Evolutionary conservation across 163 green algal genomes (phyloP), one percentile per base, ranked within the genome.

Genomic region (Chloromonas sp.): DNA sequence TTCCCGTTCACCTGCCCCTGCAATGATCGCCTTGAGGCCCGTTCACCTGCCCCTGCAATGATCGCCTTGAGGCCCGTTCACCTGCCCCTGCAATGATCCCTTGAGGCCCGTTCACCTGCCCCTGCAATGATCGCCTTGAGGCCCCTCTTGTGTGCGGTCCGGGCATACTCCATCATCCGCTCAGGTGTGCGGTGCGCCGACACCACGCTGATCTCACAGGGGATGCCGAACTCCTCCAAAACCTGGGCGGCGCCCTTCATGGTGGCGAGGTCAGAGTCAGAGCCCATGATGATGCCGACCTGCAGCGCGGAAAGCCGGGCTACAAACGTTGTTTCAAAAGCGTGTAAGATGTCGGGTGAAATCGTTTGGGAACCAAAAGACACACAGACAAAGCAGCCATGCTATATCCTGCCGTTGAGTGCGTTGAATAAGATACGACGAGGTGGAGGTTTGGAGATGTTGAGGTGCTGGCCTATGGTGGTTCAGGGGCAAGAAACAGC

Each of bases 251-350:
- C 96, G 2, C 90, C 93, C 60, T 90, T 91, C 97, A 99, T 99
- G 57, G 96, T 98, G 1, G 94, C 86, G 70, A 99, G 90, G 88
- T 99, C 97, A 0, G 91, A 97, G 90, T 99, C 96, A 11, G 90
- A 96, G 59, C 97, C 97, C 97, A 99, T 99, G 88, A 99, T 99
- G 90, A 99, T 98, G 78, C 93, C 95, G 57, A 99, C 97, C 36
- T 36, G 36, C 36, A 36, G 36, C 36, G 36, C 36, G 36, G 36
- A 36, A 36, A 36, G 36, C 36, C 36, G 36, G 36, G 36, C 36
- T 36, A 36, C 36, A 36, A 36, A 36, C 36, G 36, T 36, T 36
- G 36, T 36, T 36, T 36, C 36, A 36, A 36, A 36, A 36, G 36
- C 36, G 36, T 36, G 36, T n/a, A 79, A 2, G 36, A 36, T 36